Evolutionary conservation across 441 rosid genomes (phyloP).

Genomic region (Euphorbia schlechtendalii): DNA sequence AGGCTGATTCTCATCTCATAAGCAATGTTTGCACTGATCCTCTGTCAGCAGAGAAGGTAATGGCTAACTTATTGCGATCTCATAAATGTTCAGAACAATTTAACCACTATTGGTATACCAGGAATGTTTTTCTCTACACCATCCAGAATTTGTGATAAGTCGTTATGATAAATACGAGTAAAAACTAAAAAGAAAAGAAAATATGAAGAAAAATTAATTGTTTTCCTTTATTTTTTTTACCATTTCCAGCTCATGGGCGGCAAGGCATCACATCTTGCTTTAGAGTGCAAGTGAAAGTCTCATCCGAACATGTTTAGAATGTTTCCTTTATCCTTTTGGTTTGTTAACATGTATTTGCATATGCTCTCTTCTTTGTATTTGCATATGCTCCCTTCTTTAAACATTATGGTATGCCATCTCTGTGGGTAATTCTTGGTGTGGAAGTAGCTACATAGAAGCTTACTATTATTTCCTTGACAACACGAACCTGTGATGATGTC

Average conservation of each 20-base stretch:
- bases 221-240: conserved; percentile 47
- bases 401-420: conserved; percentile 13
- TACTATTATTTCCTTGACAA: conserved; percentile 82
- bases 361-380: no score
- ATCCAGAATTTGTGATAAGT: not conserved
- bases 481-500: conserved; percentile 91
- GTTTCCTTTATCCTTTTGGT: not conserved
- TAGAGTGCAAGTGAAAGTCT: conserved; percentile 97
- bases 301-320: conserved; percentile 89
- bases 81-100: not conserved
- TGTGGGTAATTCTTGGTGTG: conserved; percentile 87
- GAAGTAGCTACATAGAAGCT: conserved; percentile 98
- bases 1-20: conserved; percentile 98
- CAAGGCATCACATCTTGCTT: conserved; percentile 95
- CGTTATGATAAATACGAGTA: not conserved
- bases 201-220: not conserved
- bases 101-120: not conserved
- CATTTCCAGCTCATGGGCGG: conserved; percentile 97
- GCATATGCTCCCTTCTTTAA: conserved; percentile 6
- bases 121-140: not conserved
- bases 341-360: not conserved
- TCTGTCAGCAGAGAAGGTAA: conserved; percentile 98
- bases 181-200: no score
- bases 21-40: conserved; percentile 98
- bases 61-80: not conserved